Base-by-base conservation (phyloP, 2,329 filamentous ascomycete genomes). In the Claviceps sp. region DNA sequence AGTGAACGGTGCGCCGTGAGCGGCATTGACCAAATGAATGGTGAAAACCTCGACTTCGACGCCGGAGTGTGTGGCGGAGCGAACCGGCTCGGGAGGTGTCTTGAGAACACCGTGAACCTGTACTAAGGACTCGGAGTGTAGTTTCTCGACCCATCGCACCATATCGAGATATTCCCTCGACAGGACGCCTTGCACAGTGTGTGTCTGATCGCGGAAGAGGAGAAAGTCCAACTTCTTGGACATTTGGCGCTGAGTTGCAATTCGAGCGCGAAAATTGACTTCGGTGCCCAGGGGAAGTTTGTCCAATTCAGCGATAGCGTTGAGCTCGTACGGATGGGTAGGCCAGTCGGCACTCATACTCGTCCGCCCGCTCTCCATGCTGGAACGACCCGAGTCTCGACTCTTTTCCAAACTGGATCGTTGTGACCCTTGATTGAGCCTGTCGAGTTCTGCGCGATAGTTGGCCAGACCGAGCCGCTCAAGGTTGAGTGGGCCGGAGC, bases 171-270 rank as follows among this genome's bases (percentile, higher is more conserved):
- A 71, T 55, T 64, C 66, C 58, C 64, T 65, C 51, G 65, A 55
- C 16, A 96, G 72, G 2, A 95, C 86, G 55, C 88, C 89, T 66
- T 96, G 90, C 49, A 95, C 80, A 23, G 88, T 93, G 57, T 79
- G 76, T 13, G 86, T 82, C 68, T 90, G 85, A 68, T 95, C 88
- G 51, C 90, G 83, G 62, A 95, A 85, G 53, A 95, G 78, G 44
- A 95, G 71, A 66, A 95, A 95, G 60, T 88, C 86, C 37, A 95
- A 74, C 58, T 86, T 84, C 59, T 86, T 78, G 63, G 88, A 91
- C 71, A 95, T 78, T 59, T 85, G 84, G 46, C 90, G 82, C 53
- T 93, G 76, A 52, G 89, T 87, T 56, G 68, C 61, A 42, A 69
- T 69, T 46, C 68, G 65, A 39, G 68, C 70, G 52, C 69, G 63